Percentiles rank a stretch among this genome's conserved stretches.
Conservation (phyloP, 176 grass and related monocot genomes). For the Oropetium thomaeum region DNA sequence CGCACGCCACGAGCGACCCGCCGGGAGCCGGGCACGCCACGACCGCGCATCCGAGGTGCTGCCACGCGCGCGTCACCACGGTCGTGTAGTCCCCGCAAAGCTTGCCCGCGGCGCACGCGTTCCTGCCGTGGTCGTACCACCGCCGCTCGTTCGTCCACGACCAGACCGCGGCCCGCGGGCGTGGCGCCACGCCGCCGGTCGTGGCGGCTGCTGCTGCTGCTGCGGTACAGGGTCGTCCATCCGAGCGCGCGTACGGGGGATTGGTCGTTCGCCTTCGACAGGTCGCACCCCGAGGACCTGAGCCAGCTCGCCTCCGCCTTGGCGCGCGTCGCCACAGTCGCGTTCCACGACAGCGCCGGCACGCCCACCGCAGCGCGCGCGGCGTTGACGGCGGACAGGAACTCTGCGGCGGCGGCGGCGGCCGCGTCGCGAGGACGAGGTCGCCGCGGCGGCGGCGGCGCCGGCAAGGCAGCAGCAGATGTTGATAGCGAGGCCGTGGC, state of each 20-base stretch:
- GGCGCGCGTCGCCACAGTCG: not conserved
- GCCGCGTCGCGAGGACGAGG: too few relatives aligned
- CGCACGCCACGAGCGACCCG: not conserved
- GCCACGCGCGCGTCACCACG: not conserved
- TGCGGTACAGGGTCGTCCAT: not conserved
- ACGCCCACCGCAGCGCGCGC: not conserved
- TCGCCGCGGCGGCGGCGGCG: too few relatives aligned
- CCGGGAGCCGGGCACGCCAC: not conserved
- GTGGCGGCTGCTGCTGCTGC: too few relatives aligned
- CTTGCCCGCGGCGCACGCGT: not conserved
- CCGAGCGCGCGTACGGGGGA: not conserved
- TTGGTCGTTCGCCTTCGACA: not conserved
- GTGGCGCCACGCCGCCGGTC: not conserved
- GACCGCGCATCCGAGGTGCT: not conserved
- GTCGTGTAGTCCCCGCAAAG: not conserved
- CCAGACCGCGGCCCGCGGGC: not conserved
- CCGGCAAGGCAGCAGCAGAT: too few relatives aligned
- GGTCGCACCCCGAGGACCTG: not conserved
- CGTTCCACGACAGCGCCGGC: not conserved
- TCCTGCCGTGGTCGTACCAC: not conserved
- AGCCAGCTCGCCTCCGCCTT: not conserved
- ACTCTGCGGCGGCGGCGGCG: not conserved
- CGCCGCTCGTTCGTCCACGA: not conserved
- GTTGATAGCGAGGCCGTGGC: too few relatives aligned
- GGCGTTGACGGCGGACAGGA: not conserved